Evolutionary conservation across 78 protist species (phyloP).

Genomic region (Dictyostelium firmibasis): DNA sequence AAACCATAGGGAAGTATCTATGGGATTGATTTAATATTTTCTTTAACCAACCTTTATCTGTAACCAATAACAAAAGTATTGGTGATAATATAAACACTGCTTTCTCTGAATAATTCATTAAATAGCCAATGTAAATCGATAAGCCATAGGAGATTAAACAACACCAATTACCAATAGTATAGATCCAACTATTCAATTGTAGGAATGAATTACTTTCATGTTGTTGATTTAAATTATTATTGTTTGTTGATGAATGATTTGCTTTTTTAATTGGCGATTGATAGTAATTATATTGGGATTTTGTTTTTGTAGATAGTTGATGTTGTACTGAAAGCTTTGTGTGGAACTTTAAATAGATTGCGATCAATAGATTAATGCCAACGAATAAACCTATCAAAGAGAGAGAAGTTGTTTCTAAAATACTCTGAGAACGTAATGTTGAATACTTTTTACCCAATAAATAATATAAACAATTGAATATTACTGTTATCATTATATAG

Average conservation of each 20-base stretch:
- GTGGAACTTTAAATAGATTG: slow-evolving; percentile 17
- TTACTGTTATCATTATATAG: not conserved
- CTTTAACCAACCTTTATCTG: not conserved
- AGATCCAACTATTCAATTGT: not conserved
- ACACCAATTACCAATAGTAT: not conserved
- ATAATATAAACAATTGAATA: not conserved
- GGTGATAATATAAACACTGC: slow-evolving; percentile 45
- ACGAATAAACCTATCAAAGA: not conserved
- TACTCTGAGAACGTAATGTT: not conserved
- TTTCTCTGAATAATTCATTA: slow-evolving; percentile 3
- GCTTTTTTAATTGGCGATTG: slow-evolving; percentile 1
- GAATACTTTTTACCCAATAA: not conserved
- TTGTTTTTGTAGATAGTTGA: not conserved
- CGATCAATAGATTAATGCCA: not conserved
- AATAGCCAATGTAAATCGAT: not conserved
- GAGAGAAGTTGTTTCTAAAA: not conserved
- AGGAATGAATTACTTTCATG: not conserved
- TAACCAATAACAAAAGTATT: slow-evolving; percentile 9
- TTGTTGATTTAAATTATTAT: not conserved
- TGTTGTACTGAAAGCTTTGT: not conserved
- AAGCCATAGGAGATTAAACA: not conserved
- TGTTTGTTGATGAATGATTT: not conserved
- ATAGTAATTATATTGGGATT: slow-evolving; percentile 12
- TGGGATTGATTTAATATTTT: slow-evolving; percentile 21
- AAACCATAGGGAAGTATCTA: slow-evolving; percentile 33